A percentile compares a stretch with the other conserved stretches of the same genome.
phyloP scores from a whole-genome alignment of 2,329 filamentous ascomycete genomes.

The Fusarium sp. region DNA sequence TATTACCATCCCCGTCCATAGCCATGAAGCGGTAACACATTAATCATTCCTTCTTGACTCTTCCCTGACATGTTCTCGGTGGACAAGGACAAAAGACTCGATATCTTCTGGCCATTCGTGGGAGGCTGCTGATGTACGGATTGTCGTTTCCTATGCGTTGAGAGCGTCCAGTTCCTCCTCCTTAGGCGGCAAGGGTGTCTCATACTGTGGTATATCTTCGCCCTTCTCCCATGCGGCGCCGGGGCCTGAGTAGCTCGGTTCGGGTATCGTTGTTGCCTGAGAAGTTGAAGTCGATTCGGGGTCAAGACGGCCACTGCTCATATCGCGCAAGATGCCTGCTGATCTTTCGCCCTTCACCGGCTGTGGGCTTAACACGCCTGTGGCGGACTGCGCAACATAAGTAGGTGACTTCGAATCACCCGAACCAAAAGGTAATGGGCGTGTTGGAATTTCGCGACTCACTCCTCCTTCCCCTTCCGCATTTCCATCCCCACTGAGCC shows the following conservation, averaged over 20 bases:
- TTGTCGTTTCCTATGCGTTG: conserved; percentile 49
- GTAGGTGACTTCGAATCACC: conserved; percentile 53
- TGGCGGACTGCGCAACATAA: conserved; percentile 45
- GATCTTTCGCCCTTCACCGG: conserved; percentile 57
- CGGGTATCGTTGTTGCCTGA: conserved; percentile 49
- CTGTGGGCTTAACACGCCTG: conserved; percentile 55
- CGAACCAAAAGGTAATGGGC: conserved; percentile 66
- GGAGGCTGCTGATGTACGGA: conserved; percentile 22
- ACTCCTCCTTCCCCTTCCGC: conserved; percentile 46
- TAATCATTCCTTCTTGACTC: conserved; percentile 39
- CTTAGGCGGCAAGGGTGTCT: conserved; percentile 55
- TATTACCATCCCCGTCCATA: conserved; percentile 26
- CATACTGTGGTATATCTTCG: conserved; percentile 53
- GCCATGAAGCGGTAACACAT: conserved; percentile 36
- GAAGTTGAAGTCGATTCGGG: conserved; percentile 22
- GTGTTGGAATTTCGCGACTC: conserved; percentile 60
- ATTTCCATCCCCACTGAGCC: conserved; percentile 56
- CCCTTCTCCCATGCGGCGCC: conserved; percentile 65
- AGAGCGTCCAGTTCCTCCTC: conserved; percentile 58
- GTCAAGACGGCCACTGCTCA: conserved; percentile 42
- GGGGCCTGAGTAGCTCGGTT: conserved; percentile 64
- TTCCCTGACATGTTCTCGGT: conserved; percentile 9
- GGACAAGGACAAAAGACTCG: conserved; percentile 8
- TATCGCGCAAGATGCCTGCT: conserved; percentile 51
- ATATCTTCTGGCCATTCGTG: conserved; percentile 12